phyloP scores from a whole-genome alignment of 352 stramenopile genomes.

The Halophytophthora polymorphica region DNA sequence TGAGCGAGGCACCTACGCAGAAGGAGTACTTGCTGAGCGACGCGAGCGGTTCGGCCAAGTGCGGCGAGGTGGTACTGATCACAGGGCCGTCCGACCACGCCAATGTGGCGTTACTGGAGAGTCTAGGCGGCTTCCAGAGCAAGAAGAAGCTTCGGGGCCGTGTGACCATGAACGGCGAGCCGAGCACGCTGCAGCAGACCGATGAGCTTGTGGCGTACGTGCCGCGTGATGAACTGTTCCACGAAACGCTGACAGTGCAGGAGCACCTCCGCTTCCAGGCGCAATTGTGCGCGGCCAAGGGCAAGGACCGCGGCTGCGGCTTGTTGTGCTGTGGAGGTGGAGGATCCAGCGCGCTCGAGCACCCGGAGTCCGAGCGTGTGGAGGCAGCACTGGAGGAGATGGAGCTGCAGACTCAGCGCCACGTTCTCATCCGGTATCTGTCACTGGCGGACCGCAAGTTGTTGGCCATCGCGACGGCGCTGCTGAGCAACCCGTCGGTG shows the following conservation, averaged over 20 bases:
- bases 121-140: constrained; percentile 17
- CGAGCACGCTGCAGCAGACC: constrained; percentile 4
- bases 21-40: constrained; percentile 19
- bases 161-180: constrained; percentile 25
- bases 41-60: constrained; percentile 27
- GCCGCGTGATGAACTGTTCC: constrained; percentile 22
- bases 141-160: constrained; percentile 16
- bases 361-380: constrained; percentile 18
- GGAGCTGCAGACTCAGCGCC: constrained; percentile 18
- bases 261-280: constrained; percentile 35
- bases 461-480: constrained; percentile 76
- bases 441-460: constrained; percentile 62
- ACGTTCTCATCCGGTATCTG: constrained; percentile 29
- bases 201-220: constrained; percentile 15
- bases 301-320: constrained; percentile 5
- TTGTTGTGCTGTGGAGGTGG: constrained; percentile 13
- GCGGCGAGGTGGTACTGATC: constrained; percentile 25
- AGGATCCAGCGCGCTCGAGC: neutral
- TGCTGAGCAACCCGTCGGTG: constrained; percentile 76
- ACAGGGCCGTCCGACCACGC: constrained; percentile 24
- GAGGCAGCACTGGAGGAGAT: constrained; percentile 29
- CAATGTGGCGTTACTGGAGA: constrained; percentile 27
- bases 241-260: constrained; percentile 33
- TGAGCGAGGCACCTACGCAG: neutral
- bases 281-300: constrained; percentile 12